Base-by-base conservation (phyloP, 192 early-diverging fungal genomes). In the Borealophlyctis nickersoniae region DNA sequence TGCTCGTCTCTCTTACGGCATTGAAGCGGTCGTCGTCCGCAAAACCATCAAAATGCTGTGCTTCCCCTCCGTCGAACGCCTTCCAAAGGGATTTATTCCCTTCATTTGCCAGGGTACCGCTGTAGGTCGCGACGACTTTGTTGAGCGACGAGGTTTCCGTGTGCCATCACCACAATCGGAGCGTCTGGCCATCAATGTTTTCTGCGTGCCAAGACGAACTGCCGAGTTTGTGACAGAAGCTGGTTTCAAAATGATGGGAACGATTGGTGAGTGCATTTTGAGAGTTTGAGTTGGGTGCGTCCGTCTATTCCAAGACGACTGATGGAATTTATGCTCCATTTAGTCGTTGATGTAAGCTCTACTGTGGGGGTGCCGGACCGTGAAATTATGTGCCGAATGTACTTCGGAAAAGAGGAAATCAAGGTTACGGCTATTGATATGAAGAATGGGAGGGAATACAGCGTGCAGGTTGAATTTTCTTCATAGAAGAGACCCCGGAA, bases 141-240 rank as follows among this genome's bases (percentile, higher is more conserved):
- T 45, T 13, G 39, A 45, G 39, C 39, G 39, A 7, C 39, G 39
- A 7, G 39, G 39, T 13, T 45, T 45, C 39, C 39, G 39, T 7
- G 39, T 45, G 7, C 39, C 39, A 45, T 45, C 39, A 45, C 39
- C 39, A 45, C 39, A 45, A 45, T 45, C 39, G 39, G 39, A 45
- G 19, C 39, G 39, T 13, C 39, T 45, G 7, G 39, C 39, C 19
- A 45, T 45, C 7, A 45, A 45, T 45, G 19, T 45, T 19, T 45
- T 45, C 19, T 45, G 39, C 39, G 39, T 45, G 7, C 39, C 39
- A 45, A 7, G 39, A 45, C 7, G 19, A 19, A 19, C 19, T 7
- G 39, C 39, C 9, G 39, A 45, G 39, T 45, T 45, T 45, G 39
- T 45, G 9, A 45, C 39, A 13, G 39, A 45, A 19, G 9, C 7